A percentile compares a stretch with the other conserved stretches of the same genome.
Evolutionary conservation across 192 early-diverging fungal species (phyloP).

Genomic region (Rhizoclosmatium sp.): DNA sequence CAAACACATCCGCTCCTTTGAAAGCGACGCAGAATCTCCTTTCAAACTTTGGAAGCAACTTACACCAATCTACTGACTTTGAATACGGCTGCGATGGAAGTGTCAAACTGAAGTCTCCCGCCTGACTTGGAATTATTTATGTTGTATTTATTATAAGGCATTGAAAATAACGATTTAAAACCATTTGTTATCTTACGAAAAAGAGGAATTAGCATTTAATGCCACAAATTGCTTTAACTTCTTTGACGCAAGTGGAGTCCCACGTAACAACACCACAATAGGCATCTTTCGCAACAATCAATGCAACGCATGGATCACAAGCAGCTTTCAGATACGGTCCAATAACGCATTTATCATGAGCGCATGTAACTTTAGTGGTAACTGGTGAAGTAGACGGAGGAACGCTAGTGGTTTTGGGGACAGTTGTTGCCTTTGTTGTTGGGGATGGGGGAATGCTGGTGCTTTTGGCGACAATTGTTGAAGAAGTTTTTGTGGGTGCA

Average conservation of each 20-base stretch:
- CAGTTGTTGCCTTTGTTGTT: not conserved
- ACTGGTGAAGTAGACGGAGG: not conserved
- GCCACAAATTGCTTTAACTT: not conserved
- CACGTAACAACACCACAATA: not conserved
- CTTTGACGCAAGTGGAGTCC: not conserved
- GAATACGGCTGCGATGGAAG: slow-evolving; percentile 16
- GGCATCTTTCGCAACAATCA: not conserved
- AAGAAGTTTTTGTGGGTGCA: not conserved
- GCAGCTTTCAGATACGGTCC: not conserved
- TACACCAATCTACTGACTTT: not conserved
- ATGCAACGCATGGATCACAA: not conserved
- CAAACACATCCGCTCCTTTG: not conserved
- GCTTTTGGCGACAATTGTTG: not conserved
- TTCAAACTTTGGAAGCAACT: not conserved
- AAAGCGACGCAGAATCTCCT: not conserved
- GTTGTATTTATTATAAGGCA: too few species aligned
- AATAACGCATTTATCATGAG: not conserved
- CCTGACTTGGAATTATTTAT: too few species aligned
- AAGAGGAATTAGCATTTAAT: too few species aligned
- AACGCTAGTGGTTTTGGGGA: not conserved
- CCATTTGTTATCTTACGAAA: too few species aligned
- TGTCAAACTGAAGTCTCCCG: not conserved
- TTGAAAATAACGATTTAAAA: too few species aligned
- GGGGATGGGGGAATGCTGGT: not conserved
- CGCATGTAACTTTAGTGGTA: not conserved